Conservation (phyloP, 176 grass and related monocot genomes). For the Phoenix dactylifera region DNA sequence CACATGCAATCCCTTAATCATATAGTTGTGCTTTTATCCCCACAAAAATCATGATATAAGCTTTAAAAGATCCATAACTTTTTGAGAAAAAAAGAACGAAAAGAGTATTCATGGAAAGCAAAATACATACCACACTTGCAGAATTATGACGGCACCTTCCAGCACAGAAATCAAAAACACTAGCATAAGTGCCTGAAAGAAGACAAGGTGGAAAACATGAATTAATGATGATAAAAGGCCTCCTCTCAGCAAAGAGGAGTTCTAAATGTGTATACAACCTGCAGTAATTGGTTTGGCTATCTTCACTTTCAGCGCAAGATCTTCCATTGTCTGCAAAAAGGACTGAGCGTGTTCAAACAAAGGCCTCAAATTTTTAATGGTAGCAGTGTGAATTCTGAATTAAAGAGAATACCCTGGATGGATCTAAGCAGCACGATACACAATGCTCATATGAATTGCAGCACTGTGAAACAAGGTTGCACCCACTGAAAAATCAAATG, state of each 20-base stretch:
- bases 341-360: slow-evolving; percentile 11
- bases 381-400: not conserved
- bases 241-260: slow-evolving; percentile 4
- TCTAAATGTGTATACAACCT: slow-evolving; percentile 36
- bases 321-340: slow-evolving; percentile 47
- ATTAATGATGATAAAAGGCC: not conserved
- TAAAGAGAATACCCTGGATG: slow-evolving; percentile 45
- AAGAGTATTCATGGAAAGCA: not conserved
- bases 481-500: slow-evolving; percentile 48
- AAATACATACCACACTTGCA: slow-evolving; percentile 58
- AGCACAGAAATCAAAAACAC: slow-evolving; percentile 69
- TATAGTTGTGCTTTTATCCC: too few relatives aligned
- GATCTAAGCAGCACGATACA: slow-evolving; percentile 91
- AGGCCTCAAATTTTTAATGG: not conserved
- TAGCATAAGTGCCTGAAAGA: slow-evolving; percentile 30
- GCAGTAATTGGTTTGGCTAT: slow-evolving; percentile 77
- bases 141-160: slow-evolving; percentile 94
- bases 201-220: slow-evolving; percentile 14
- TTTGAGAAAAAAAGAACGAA: not conserved
- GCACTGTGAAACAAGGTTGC: slow-evolving; percentile 56
- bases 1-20: too few relatives aligned
- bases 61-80: too few relatives aligned
- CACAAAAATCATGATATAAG: too few relatives aligned
- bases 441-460: slow-evolving; percentile 95
- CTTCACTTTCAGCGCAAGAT: slow-evolving; percentile 56